Evolutionary conservation across 129 eudicot species (phyloP).

Genomic region (Kitagawia praeruptora): DNA sequence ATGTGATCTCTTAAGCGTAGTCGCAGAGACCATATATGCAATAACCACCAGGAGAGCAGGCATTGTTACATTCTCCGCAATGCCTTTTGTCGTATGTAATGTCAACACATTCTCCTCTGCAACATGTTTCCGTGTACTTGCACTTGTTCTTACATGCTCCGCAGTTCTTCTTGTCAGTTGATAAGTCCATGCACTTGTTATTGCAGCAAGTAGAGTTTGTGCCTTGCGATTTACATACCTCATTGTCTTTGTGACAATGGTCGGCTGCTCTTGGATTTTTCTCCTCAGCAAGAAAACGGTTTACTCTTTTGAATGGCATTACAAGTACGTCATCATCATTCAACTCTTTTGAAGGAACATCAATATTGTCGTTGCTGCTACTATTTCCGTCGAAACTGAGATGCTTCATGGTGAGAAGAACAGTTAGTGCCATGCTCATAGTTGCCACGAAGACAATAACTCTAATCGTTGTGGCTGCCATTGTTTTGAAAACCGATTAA

Average conservation of each 20-base stretch:
- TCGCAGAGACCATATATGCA: conserved; percentile 73
- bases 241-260: conserved; percentile 55
- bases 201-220: conserved; percentile 45
- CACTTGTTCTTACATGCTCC: conserved; percentile 64
- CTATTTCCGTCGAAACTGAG: not conserved
- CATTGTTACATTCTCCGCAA: conserved; percentile 51
- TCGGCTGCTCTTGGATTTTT: conserved; percentile 43
- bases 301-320: conserved; percentile 17
- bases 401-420: conserved; percentile 24
- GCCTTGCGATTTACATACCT: conserved; percentile 38
- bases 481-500: conserved; percentile 5
- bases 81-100: conserved; percentile 55
- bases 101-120: conserved; percentile 53
- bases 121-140: conserved; percentile 34
- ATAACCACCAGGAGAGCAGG: conserved; percentile 39
- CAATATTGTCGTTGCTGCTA: not conserved
- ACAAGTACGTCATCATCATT: not conserved
- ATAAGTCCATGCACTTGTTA: conserved; percentile 48
- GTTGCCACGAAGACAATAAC: conserved; percentile 29
- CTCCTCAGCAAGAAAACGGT: conserved; percentile 46
- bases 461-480: conserved; percentile 13
- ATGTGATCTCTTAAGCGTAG: conserved; percentile 26
- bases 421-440: conserved; percentile 31
- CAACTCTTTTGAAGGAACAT: not conserved
- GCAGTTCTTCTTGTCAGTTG: conserved; percentile 29